Percentiles rank a stretch among this genome's conserved stretches.
Evolutionary conservation across 2,329 filamentous ascomycete genomes (phyloP).

Genomic region (Ascosphaera apis): DNA sequence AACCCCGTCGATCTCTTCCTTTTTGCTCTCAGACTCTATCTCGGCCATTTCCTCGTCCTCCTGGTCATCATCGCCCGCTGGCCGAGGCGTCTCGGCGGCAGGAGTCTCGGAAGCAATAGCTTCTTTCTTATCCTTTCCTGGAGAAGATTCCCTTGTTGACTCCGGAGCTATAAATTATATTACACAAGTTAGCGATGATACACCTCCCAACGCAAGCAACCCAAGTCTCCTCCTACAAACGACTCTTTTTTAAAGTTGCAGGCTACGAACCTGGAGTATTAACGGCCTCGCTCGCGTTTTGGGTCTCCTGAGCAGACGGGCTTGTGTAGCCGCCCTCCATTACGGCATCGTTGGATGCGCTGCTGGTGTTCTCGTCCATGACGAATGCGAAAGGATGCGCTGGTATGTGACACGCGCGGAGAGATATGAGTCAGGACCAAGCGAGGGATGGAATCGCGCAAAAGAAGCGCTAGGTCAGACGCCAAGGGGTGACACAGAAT

Average conservation of each 20-base stretch:
- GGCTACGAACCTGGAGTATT: slow-evolving; percentile 1
- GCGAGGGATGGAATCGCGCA: no score
- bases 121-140: slow-evolving; percentile 11
- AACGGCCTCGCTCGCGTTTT: slow-evolving; percentile 5
- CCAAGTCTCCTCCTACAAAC: background rate
- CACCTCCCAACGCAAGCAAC: background rate
- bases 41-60: slow-evolving; percentile 70
- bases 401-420: slow-evolving; percentile 1
- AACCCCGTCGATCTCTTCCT: slow-evolving; percentile 21
- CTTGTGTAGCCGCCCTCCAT: slow-evolving; percentile 8
- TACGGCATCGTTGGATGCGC: slow-evolving; percentile 11
- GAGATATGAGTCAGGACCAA: background rate
- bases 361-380: slow-evolving; percentile 15
- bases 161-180: slow-evolving; percentile 11
- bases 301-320: slow-evolving; percentile 11
- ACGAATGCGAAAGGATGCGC: slow-evolving; percentile 5
- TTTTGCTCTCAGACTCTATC: slow-evolving; percentile 23
- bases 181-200: no score
- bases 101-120: slow-evolving; percentile 33
- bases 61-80: slow-evolving; percentile 30
- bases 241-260: background rate
- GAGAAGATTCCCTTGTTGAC: slow-evolving; percentile 12
- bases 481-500: no score
- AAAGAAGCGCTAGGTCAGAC: no score
- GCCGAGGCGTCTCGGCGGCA: slow-evolving; percentile 44